A percentile compares a stretch with the other conserved stretches of the same genome.
These are phyloP conservation scores for Komagataella kurtzmanii DNA, from an alignment of 805 yeast genomes.

Conservation along the genomic window DNA sequence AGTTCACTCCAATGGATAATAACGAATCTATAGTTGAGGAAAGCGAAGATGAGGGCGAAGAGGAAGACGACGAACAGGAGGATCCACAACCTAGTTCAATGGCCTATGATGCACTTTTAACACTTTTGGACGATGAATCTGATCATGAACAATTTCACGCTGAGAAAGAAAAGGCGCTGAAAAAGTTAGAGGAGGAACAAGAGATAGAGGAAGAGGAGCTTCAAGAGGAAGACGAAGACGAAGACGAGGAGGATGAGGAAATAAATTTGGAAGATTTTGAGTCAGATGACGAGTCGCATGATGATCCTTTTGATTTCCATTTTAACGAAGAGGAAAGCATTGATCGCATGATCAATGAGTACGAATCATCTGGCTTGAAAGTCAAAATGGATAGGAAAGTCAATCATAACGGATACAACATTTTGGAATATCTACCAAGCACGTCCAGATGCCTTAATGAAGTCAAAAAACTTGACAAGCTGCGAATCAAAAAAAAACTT, in stretches of 20 bases:
- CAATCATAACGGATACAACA: constrained; percentile 6
- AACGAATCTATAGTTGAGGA: constrained; percentile 5
- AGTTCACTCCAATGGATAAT: constrained; percentile 8
- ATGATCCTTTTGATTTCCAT: constrained; percentile 71
- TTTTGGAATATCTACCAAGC: constrained; percentile 1
- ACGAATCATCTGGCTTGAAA: constrained; percentile 14
- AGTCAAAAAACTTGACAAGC: background rate
- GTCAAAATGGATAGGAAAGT: constrained; percentile 12
- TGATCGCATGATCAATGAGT: constrained; percentile 15
- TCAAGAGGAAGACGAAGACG: background rate
- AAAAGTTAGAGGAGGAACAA: constrained; percentile 6
- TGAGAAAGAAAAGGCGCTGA: constrained; percentile 5
- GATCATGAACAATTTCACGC: constrained; percentile 7
- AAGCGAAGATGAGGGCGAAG: constrained; percentile 6
- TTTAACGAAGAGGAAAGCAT: constrained; percentile 39
- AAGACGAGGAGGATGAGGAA: constrained; percentile 1
- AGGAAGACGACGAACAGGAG: constrained; percentile 11
- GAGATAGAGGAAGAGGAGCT: constrained; percentile 7
- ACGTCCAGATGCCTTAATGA: background rate
- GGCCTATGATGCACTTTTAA: constrained; percentile 54
- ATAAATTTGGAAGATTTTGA: constrained; percentile 20
- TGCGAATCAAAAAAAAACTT: constrained; percentile 2
- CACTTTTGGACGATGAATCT: constrained; percentile 40
- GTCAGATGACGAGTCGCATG: constrained; percentile 18
- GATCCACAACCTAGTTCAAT: constrained; percentile 12